These are phyloP conservation scores for Picochlorum sp. DNA, from an alignment of 139 green algal genomes.

Conservation along the genomic window DNA sequence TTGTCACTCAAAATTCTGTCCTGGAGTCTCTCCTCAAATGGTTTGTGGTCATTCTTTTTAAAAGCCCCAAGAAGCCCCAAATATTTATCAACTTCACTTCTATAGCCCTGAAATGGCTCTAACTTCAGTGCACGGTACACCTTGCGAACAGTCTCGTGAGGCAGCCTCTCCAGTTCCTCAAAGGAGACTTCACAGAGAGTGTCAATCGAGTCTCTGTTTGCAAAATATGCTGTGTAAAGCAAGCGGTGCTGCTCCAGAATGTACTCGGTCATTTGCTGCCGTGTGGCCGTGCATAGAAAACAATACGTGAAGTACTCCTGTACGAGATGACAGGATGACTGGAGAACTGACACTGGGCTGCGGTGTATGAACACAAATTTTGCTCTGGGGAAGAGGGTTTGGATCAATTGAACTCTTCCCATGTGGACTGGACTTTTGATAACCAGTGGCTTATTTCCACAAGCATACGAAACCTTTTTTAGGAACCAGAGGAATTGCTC, in stretches of 20 bases:
- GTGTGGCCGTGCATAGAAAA: slow-evolving; percentile 32
- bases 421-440: slow-evolving; percentile 65
- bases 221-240: slow-evolving; percentile 31
- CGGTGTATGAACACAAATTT: slow-evolving; percentile 60
- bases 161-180: slow-evolving; percentile 39
- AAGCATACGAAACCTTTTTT: slow-evolving; percentile 32
- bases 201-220: slow-evolving; percentile 9
- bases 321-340: slow-evolving; percentile 39
- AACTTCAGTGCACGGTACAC: slow-evolving; percentile 38
- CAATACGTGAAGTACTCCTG: slow-evolving; percentile 46
- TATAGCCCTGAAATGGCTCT: slow-evolving; percentile 9
- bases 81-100: background rate
- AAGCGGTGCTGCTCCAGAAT: slow-evolving; percentile 45
- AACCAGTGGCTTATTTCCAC: slow-evolving; percentile 34
- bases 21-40: background rate
- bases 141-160: slow-evolving; percentile 25
- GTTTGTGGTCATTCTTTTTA: background rate
- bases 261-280: slow-evolving; percentile 36
- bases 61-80: background rate
- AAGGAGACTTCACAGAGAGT: slow-evolving; percentile 41
- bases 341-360: slow-evolving; percentile 31
- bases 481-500: slow-evolving; percentile 40
- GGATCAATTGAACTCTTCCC: slow-evolving; percentile 32
- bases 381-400: slow-evolving; percentile 45
- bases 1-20: background rate